These are phyloP conservation scores for Wallacemonas sp. DNA, from an alignment of 208 protist species.

Conservation along the genomic window DNA sequence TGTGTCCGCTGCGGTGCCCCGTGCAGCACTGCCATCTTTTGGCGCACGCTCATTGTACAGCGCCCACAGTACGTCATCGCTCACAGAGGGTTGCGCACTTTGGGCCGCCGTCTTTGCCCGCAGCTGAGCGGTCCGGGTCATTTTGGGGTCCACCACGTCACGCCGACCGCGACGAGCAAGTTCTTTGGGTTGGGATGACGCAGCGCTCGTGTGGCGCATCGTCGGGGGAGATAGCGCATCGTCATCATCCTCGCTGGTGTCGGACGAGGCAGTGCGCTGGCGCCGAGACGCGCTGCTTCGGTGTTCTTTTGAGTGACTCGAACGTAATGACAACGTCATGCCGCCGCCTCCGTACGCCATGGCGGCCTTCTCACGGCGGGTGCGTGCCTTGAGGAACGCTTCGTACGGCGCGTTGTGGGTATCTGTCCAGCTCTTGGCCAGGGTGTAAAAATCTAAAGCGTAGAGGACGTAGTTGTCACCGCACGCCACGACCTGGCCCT, in stretches of 20 bases:
- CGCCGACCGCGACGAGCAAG: background rate
- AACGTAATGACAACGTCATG: too few species aligned
- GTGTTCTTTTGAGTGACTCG: too few species aligned
- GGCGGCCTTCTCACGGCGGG: conserved; percentile 19
- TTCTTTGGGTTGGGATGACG: background rate
- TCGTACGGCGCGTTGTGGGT: conserved; percentile 75
- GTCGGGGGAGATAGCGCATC: conserved; percentile 24
- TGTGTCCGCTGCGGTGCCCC: background rate
- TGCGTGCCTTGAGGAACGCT: conserved; percentile 35
- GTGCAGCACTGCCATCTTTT: background rate
- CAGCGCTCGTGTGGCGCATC: background rate
- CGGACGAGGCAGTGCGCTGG: background rate
- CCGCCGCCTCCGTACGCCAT: background rate
- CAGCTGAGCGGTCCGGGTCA: background rate
- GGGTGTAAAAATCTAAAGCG: conserved; percentile 66
- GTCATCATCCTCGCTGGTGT: conserved; percentile 25
- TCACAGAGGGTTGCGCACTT: conserved; percentile 9
- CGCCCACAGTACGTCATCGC: conserved; percentile 45
- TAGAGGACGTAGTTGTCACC: conserved; percentile 52
- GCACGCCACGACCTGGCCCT: conserved; percentile 73
- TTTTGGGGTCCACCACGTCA: background rate
- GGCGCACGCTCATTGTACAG: conserved; percentile 47
- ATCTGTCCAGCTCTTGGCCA: conserved; percentile 62
- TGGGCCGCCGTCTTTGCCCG: background rate
- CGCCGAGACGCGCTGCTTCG: too few species aligned